phyloP scores from a whole-genome alignment of 441 rosid species.

The Adansonia rubrostipa region DNA sequence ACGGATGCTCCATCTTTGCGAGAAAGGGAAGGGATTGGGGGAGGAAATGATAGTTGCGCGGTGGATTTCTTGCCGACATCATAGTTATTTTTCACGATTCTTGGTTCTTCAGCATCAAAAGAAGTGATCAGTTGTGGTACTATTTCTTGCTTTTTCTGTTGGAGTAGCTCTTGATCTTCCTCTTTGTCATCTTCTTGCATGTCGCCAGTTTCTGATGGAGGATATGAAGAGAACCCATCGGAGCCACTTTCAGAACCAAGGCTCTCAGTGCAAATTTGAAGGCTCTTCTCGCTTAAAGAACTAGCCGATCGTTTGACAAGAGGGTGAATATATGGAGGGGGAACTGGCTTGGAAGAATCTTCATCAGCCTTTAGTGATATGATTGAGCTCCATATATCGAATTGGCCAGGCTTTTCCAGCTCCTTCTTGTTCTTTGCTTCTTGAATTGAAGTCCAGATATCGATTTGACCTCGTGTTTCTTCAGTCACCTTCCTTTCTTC shows the following conservation, averaged over 20 bases:
- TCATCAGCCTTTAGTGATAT: slow-evolving; percentile 46
- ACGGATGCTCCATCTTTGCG: slow-evolving; percentile 52
- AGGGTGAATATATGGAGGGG: slow-evolving; percentile 78
- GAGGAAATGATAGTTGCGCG: slow-evolving; percentile 61
- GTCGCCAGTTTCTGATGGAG: slow-evolving; percentile 60
- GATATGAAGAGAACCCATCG: slow-evolving; percentile 67
- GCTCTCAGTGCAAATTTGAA: slow-evolving; percentile 86
- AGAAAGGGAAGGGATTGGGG: slow-evolving; percentile 67
- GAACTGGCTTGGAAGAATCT: slow-evolving; percentile 34
- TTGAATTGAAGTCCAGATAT: slow-evolving; percentile 56
- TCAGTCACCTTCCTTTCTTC: slow-evolving; percentile 25
- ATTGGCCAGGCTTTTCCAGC: slow-evolving; percentile 38
- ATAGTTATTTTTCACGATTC: slow-evolving; percentile 30
- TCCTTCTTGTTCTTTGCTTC: slow-evolving; percentile 42
- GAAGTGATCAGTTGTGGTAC: neutral
- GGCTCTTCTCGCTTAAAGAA: slow-evolving; percentile 70
- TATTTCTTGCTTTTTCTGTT: slow-evolving; percentile 12
- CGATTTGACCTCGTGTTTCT: slow-evolving; percentile 31
- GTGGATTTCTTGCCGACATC: slow-evolving; percentile 37
- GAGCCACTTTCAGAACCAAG: slow-evolving; percentile 99
- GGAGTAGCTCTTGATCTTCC: slow-evolving; percentile 19
- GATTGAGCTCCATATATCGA: slow-evolving; percentile 72
- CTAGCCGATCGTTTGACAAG: slow-evolving; percentile 57
- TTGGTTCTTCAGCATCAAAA: slow-evolving; percentile 33
- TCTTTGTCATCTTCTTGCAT: slow-evolving; percentile 46